Evolutionary conservation across 306 rosid genomes (phyloP).

Genomic region (Begonia loranthoides): DNA sequence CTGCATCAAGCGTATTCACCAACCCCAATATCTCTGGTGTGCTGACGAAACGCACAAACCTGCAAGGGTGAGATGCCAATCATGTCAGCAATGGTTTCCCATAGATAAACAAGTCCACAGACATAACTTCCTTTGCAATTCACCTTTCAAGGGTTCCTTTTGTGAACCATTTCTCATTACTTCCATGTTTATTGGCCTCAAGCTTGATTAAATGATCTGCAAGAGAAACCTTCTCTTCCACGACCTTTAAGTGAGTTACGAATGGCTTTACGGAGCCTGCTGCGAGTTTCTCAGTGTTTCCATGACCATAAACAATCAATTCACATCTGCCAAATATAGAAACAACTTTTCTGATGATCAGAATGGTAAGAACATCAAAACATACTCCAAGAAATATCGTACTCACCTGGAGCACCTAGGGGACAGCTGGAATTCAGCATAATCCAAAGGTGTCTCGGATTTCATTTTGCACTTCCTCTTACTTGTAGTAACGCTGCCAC

Average conservation of each 20-base stretch:
- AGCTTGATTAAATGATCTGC: slow-evolving; percentile 67
- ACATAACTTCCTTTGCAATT: not conserved
- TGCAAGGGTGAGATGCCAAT: slow-evolving; percentile 12
- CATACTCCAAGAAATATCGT: slow-evolving; percentile 4
- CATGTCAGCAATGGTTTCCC: not conserved
- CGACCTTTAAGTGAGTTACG: slow-evolving; percentile 70
- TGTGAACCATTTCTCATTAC: slow-evolving; percentile 73
- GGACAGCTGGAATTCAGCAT: slow-evolving; percentile 82
- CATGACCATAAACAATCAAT: slow-evolving; percentile 59
- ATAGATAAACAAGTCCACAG: not conserved
- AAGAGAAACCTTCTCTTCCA: slow-evolving; percentile 77
- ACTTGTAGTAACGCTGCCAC: slow-evolving; percentile 9
- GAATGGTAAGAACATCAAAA: slow-evolving; percentile 5
- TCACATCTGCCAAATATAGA: slow-evolving; percentile 55
- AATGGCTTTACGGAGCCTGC: slow-evolving; percentile 86
- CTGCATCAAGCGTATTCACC: slow-evolving; percentile 72
- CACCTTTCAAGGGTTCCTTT: slow-evolving; percentile 96
- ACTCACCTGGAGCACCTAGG: slow-evolving; percentile 76
- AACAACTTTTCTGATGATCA: slow-evolving; percentile 5
- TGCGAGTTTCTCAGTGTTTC: slow-evolving; percentile 72
- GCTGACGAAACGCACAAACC: slow-evolving; percentile 89
- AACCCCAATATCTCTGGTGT: slow-evolving; percentile 78
- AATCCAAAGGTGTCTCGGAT: slow-evolving; percentile 74
- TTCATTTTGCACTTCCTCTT: slow-evolving; percentile 50
- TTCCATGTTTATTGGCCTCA: slow-evolving; percentile 44